Conservation (phyloP, 2,329 filamentous ascomycete species). For the Aspergillus latus region DNA sequence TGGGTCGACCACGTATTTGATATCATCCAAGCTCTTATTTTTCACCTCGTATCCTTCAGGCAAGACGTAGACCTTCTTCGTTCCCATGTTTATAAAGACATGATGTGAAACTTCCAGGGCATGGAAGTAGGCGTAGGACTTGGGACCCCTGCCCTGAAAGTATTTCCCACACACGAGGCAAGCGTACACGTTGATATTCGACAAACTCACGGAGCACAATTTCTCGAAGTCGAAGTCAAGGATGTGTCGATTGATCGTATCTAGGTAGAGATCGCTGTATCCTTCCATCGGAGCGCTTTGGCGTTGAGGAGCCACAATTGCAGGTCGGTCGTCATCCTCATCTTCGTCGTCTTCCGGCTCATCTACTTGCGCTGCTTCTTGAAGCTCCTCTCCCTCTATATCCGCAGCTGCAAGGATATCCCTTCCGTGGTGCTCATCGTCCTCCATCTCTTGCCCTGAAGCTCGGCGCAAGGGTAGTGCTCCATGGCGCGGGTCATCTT, state of each 20-base stretch:
- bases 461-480: slow-evolving; percentile 27
- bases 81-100: slow-evolving; percentile 95
- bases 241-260: slow-evolving; percentile 89
- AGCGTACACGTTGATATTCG: slow-evolving; percentile 98
- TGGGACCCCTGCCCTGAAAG: slow-evolving; percentile 88
- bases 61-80: slow-evolving; percentile 53
- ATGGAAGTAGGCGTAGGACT: slow-evolving; percentile 97
- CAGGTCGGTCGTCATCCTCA: slow-evolving; percentile 40
- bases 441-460: slow-evolving; percentile 33
- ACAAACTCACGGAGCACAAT: slow-evolving; percentile 90
- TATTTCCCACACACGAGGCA: slow-evolving; percentile 98
- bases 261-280: slow-evolving; percentile 94
- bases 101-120: slow-evolving; percentile 93
- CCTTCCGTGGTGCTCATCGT: slow-evolving; percentile 38
- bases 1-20: slow-evolving; percentile 96
- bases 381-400: slow-evolving; percentile 62
- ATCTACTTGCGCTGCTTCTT: slow-evolving; percentile 33
- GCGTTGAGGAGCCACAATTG: slow-evolving; percentile 50
- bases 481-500: slow-evolving; percentile 27
- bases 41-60: slow-evolving; percentile 97
- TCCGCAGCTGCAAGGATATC: slow-evolving; percentile 59
- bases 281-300: slow-evolving; percentile 80
- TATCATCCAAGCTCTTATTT: slow-evolving; percentile 92
- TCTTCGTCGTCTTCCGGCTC: slow-evolving; percentile 32
- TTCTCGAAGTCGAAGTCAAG: slow-evolving; percentile 99